Conservation (phyloP, 768 basidiomycete genomes). For the Boletus eberwhitei region DNA sequence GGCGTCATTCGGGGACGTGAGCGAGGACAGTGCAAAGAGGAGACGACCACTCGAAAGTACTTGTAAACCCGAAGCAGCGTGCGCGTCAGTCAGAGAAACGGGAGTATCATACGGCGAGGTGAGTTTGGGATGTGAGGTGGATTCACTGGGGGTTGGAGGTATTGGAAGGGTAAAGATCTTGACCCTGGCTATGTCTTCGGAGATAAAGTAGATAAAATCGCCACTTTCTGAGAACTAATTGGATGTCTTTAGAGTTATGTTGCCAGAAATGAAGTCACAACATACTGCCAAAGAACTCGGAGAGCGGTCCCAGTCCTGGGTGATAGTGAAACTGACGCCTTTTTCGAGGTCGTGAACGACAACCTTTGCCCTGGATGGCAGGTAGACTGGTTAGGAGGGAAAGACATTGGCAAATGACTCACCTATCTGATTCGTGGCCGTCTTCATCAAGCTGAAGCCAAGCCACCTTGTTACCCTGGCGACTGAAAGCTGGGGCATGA, state of each 20-base stretch:
- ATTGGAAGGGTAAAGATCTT: slow-evolving; percentile 73
- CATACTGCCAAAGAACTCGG: slow-evolving; percentile 34
- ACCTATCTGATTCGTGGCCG: slow-evolving; percentile 88
- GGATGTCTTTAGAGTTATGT: not conserved
- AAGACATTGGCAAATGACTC: not conserved
- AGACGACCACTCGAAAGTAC: slow-evolving; percentile 58
- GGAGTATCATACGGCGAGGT: slow-evolving; percentile 48
- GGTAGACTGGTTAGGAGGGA: not conserved
- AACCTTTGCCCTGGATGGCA: slow-evolving; percentile 56
- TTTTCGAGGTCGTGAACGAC: slow-evolving; percentile 73
- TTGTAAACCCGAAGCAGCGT: slow-evolving; percentile 60
- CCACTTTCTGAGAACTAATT: slow-evolving; percentile 72
- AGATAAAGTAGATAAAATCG: slow-evolving; percentile 64
- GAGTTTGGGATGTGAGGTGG: slow-evolving; percentile 47
- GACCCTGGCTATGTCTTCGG: slow-evolving; percentile 72
- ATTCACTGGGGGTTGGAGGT: slow-evolving; percentile 55
- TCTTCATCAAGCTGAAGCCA: slow-evolving; percentile 89
- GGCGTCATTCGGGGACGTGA: slow-evolving; percentile 78
- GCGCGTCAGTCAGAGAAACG: slow-evolving; percentile 52
- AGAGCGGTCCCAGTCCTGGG: slow-evolving; percentile 84
- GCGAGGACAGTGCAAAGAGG: slow-evolving; percentile 68
- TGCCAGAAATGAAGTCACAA: not conserved
- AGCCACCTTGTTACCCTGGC: slow-evolving; percentile 65
- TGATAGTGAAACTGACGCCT: slow-evolving; percentile 67
- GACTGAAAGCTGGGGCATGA: slow-evolving; percentile 66